Evolutionary conservation across 2,329 filamentous ascomycete genomes (phyloP), one percentile per base, ranked within the genome.

Genomic region (Calonectria hawksworthii): DNA sequence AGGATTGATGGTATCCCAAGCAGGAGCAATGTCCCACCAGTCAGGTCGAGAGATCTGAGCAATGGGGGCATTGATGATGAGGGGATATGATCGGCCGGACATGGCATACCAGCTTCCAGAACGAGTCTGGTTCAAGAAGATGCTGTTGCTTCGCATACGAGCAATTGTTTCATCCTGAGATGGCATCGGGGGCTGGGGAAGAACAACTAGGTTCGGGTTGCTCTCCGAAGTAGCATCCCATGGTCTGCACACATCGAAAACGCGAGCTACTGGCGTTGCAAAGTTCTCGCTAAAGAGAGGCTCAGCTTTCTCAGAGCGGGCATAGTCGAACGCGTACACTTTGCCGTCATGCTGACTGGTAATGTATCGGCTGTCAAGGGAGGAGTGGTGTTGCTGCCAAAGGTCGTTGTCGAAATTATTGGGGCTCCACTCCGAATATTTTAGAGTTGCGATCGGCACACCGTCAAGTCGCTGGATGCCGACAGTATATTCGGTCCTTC

Each of bases 51-150:
- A 86, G 54, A 88, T 86, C 76, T 85, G 86, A 28, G 87, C 91
- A 3, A 82, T 76, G 0, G 89, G 89, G 0, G 89, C 93, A 68
- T 95, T 92, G 28, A 96, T 93, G 34, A 98, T 95, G 13, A 96
- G 90, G 4, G 97, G 97, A 80, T 98, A 99, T 11, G 92, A 92
- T 51, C 89, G 90, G 73, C 98, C 96, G 1, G 96, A 98, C 86
- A 99, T 90, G 38, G 96, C 97, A 84, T 96, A 99, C 96, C 96
- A 99, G 75, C 94, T 94, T 36, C 96, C 96, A n/a, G 89, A 88
- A 71, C 94, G 92, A 2, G 96, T 98, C 78, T 93, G 94, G 83
- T 98, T 98, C 74, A 99, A 90, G 82, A 97, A 98, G 0, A 98
- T 92, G 72, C 91, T 92, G 75, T 90, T 89, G 76, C 89, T 90